These are phyloP conservation scores for Penicillium sp. DNA, from an alignment of 2,329 filamentous ascomycete species.

Conservation along the genomic window DNA sequence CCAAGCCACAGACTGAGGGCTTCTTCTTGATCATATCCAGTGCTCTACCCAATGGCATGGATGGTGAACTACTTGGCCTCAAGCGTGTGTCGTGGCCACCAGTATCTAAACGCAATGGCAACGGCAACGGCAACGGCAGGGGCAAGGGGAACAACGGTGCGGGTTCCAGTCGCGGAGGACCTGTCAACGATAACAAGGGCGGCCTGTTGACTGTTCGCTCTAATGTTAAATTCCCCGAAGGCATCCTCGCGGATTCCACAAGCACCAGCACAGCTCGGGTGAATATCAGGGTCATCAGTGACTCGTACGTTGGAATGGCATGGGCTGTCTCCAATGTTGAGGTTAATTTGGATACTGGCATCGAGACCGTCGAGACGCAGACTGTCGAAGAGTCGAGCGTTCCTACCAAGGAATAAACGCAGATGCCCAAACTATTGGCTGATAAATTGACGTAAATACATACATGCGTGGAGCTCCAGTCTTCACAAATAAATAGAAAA, in stretches of 20 bases:
- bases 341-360: conserved; percentile 44
- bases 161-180: conserved; percentile 16
- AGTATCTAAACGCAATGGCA: conserved; percentile 25
- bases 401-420: conserved; percentile 12
- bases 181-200: conserved; percentile 17
- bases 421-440: neutral
- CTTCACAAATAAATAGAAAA: conserved; percentile 41
- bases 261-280: conserved; percentile 45
- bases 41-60: conserved; percentile 42
- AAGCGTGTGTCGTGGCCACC: conserved; percentile 78
- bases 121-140: neutral
- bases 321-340: conserved; percentile 56
- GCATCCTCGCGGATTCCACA: conserved; percentile 16
- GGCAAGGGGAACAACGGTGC: conserved; percentile 16
- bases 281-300: conserved; percentile 76
- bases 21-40: conserved; percentile 78
- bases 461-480: neutral
- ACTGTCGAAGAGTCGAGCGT: conserved; percentile 18
- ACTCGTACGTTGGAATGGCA: conserved; percentile 78
- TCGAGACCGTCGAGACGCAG: conserved; percentile 17
- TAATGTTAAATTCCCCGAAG: conserved; percentile 34
- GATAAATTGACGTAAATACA: neutral
- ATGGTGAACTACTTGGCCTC: conserved; percentile 77
- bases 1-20: conserved; percentile 90
- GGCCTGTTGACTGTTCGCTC: conserved; percentile 28